Conservation (phyloP, 2,329 filamentous ascomycete genomes). For the Ilyonectria sp. region DNA sequence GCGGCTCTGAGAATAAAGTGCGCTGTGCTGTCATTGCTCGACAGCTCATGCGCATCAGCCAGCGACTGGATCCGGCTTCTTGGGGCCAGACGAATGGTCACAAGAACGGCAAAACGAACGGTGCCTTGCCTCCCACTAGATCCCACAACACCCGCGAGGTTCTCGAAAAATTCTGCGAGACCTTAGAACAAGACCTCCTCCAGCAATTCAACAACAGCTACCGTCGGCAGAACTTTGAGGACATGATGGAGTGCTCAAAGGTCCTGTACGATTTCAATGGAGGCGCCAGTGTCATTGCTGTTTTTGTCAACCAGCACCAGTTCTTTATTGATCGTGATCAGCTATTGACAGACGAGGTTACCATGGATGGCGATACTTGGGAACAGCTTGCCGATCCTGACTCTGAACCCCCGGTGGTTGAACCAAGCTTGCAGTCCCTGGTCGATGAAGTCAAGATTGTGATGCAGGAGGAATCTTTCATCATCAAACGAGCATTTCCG, state of each 20-base stretch:
- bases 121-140: conserved; percentile 55
- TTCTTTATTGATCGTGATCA: conserved; percentile 99
- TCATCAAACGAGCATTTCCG: conserved; percentile 96
- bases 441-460: conserved; percentile 96
- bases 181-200: conserved; percentile 92
- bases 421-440: conserved; percentile 91
- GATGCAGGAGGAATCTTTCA: conserved; percentile 96
- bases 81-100: conserved; percentile 77
- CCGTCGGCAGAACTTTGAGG: conserved; percentile 93
- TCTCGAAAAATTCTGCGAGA: conserved; percentile 97
- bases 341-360: conserved; percentile 88
- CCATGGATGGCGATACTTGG: conserved; percentile 83
- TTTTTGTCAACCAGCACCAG: conserved; percentile 98
- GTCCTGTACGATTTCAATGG: conserved; percentile 97
- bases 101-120: conserved; percentile 66
- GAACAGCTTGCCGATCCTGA: conserved; percentile 95
- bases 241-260: conserved; percentile 97
- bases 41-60: conserved; percentile 94
- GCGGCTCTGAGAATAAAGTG: conserved; percentile 91
- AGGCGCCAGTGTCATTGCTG: conserved; percentile 92
- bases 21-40: conserved; percentile 94
- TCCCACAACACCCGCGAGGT: conserved; percentile 84
- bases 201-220: conserved; percentile 99
- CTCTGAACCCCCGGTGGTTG: conserved; percentile 89
- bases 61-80: conserved; percentile 85